Conservation (phyloP, 108 stramenopile species). For the Nitzschia palea region DNA sequence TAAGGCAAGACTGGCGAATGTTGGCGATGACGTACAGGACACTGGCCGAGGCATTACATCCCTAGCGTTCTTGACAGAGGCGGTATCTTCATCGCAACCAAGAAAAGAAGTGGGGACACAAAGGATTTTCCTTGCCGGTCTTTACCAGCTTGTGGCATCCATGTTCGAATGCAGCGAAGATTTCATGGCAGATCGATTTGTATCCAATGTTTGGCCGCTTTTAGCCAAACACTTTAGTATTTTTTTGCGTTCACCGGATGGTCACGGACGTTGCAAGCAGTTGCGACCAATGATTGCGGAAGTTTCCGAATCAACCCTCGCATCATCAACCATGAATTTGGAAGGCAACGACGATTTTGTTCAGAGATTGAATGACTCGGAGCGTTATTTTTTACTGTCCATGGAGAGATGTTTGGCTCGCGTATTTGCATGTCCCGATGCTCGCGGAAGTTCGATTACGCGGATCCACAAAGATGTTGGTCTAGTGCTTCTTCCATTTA, state of each 20-base stretch:
- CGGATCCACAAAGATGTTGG: conserved; percentile 6
- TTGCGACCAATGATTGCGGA: background rate
- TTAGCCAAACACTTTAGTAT: conserved; percentile 11
- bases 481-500: conserved; percentile 19
- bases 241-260: conserved; percentile 5
- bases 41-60: background rate
- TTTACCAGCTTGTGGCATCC: conserved; percentile 16
- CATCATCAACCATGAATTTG: background rate
- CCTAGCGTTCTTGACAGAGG: too few species aligned
- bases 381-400: conserved; percentile 19
- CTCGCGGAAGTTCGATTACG: background rate
- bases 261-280: background rate
- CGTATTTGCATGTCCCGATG: conserved; percentile 5
- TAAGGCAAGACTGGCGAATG: conserved; percentile 16
- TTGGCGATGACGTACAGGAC: conserved; percentile 10
- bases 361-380: conserved; percentile 18
- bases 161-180: conserved; percentile 34
- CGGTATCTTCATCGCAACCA: background rate
- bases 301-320: background rate
- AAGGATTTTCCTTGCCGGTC: conserved; percentile 15
- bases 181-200: conserved; percentile 29
- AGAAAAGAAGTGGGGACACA: conserved; percentile 6
- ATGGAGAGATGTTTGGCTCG: conserved; percentile 23
- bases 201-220: conserved; percentile 25
- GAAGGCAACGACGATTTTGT: background rate